Evolutionary conservation across 2,329 filamentous ascomycete species (phyloP).

Genomic region (Talaromyces islandicus): DNA sequence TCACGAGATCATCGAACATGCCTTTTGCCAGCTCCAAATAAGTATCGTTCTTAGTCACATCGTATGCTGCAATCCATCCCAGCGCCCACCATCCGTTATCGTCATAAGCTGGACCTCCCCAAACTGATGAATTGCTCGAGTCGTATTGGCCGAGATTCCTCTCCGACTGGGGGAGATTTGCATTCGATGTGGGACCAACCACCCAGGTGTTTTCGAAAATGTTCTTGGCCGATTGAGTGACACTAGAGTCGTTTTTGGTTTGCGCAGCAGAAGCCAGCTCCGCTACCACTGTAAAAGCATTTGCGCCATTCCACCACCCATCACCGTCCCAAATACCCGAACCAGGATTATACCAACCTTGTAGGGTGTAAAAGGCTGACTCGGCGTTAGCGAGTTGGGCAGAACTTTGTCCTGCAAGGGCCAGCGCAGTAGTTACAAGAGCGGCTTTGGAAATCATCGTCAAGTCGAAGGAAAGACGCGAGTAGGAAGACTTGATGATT

Average conservation of each 20-base stretch:
- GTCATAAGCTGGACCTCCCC: slow-evolving; percentile 34
- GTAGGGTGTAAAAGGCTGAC: slow-evolving; percentile 4
- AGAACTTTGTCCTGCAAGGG: neutral
- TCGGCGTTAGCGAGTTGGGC: slow-evolving; percentile 5
- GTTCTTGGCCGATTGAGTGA: neutral
- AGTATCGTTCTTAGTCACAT: slow-evolving; percentile 39
- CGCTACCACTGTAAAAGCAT: slow-evolving; percentile 7
- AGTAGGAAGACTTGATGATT: neutral
- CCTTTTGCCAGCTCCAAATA: slow-evolving; percentile 44
- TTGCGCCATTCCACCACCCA: slow-evolving; percentile 10
- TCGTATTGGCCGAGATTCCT: neutral
- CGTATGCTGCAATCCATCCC: slow-evolving; percentile 50
- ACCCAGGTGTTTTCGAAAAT: slow-evolving; percentile 7
- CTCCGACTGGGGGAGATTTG: neutral
- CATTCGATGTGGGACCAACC: slow-evolving; percentile 2
- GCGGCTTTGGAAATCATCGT: neutral
- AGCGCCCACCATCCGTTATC: slow-evolving; percentile 52
- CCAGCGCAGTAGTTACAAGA: neutral
- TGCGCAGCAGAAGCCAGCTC: slow-evolving; percentile 5
- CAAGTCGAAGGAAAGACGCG: neutral
- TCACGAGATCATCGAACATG: slow-evolving; percentile 43
- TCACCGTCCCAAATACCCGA: slow-evolving; percentile 7
- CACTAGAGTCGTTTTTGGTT: neutral
- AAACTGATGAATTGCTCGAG: neutral
- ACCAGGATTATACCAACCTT: slow-evolving; percentile 4